Base-by-base conservation (phyloP, 768 basidiomycete species). In the Lentinus tigrinus region DNA sequence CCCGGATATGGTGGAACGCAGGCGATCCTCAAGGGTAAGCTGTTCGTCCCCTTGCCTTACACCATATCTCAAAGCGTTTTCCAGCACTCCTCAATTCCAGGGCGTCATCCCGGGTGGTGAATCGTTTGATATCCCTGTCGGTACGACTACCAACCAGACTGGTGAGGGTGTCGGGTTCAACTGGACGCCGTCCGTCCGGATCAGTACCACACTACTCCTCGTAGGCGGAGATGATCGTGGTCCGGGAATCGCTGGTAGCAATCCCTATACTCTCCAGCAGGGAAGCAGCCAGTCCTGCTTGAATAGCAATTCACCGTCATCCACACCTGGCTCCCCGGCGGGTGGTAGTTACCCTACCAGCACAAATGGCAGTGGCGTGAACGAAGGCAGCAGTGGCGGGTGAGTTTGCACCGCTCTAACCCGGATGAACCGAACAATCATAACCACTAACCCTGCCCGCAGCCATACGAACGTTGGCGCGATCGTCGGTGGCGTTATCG, bases 61-160 rank as follows among this genome's bases (percentile, higher is more conserved):
- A 34, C 24, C 11, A 3, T 16, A 14, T 16, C 23, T 10, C 58
- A 31, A 1, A 31, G 1, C 31, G 31, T 11, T 31, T 3, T 31
- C 31, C 31, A 88, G 88, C 16, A 81, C 67, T 0, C 78, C 84
- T n/a, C 78, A 69, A 34, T 89, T 90, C 68, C 75, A 83, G 24
- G 89, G 89, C 3, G 76, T 91, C 42, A 91, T 93, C 31, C 91
- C 91, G 1, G 91, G 91, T 0, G 91, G 91, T 13, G 75, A 89
- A 51, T 89, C 89, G 0, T 90, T 92, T 67, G 64, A 75, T 6
- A 81, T 93, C 44, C 87, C 87, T 1, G 59, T 78, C 61, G 77
- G 77, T 13, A 28, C 66, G 2, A 68, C 87, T 21, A 81, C 87
- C 4, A 58, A 48, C 1, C 70, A 78, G 3, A 26, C 66, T 0